These are phyloP conservation scores for Kodamaea hsintzibuensis DNA, from an alignment of 805 yeast species.

Conservation along the genomic window DNA sequence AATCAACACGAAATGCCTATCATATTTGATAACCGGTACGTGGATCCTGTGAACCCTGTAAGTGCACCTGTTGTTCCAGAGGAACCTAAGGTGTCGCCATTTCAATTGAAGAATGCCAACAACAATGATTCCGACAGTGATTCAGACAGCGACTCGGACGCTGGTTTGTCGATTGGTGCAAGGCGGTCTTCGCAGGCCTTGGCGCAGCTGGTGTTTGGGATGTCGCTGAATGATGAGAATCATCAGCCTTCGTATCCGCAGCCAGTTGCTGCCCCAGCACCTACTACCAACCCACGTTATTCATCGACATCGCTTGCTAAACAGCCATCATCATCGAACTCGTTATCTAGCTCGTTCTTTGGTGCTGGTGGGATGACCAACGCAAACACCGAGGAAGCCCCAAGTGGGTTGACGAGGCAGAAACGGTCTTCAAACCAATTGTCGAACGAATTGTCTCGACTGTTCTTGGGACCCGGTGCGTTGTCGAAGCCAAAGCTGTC, in stretches of 20 bases:
- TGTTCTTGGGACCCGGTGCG: slow-evolving; percentile 9
- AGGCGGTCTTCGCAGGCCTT: slow-evolving; percentile 43
- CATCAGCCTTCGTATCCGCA: slow-evolving; percentile 20
- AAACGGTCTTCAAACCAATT: slow-evolving; percentile 4
- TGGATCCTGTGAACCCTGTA: not conserved
- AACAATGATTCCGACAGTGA: not conserved
- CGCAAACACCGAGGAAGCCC: not conserved
- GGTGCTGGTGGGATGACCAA: slow-evolving; percentile 19
- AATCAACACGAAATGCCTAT: slow-evolving; percentile 24
- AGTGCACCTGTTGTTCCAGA: not conserved
- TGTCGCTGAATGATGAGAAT: slow-evolving; percentile 12
- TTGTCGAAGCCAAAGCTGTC: slow-evolving; percentile 9
- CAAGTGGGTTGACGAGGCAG: slow-evolving; percentile 6
- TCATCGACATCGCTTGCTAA: slow-evolving; percentile 39
- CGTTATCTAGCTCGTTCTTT: slow-evolving; percentile 39
- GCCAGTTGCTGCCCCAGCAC: slow-evolving; percentile 28
- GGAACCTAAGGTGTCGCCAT: not conserved
- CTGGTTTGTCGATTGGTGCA: slow-evolving; percentile 40
- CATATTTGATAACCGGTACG: slow-evolving; percentile 16
- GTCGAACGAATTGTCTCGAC: slow-evolving; percentile 9
- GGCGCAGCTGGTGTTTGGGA: slow-evolving; percentile 42
- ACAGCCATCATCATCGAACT: slow-evolving; percentile 42
- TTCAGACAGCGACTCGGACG: slow-evolving; percentile 15
- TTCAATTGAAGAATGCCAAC: not conserved
- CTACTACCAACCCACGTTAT: slow-evolving; percentile 34